Evolutionary conservation across 2,329 filamentous ascomycete species (phyloP).

Genomic region (Aspergillus pseudoterreus): DNA sequence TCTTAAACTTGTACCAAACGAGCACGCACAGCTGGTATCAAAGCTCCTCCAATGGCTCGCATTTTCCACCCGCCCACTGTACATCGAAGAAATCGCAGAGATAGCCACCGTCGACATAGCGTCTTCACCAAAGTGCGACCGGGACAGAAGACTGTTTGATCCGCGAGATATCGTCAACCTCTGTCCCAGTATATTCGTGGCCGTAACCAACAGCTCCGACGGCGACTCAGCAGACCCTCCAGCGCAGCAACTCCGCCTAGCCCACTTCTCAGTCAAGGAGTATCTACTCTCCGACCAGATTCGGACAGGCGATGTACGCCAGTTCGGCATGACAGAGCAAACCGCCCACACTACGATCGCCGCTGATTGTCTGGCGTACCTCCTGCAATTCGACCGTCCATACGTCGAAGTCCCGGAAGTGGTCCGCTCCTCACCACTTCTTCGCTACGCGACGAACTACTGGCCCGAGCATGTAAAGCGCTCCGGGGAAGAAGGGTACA

Average conservation of each 20-base stretch:
- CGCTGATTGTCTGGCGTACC: neutral
- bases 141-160: neutral
- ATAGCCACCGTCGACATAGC: neutral
- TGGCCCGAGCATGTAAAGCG: constrained; percentile 1
- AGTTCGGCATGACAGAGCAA: neutral
- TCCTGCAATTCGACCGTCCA: neutral
- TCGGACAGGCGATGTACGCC: neutral
- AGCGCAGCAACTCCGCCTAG: neutral
- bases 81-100: constrained; percentile 2
- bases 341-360: constrained; percentile 1
- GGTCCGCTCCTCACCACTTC: neutral
- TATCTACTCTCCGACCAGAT: neutral
- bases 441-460: constrained; percentile 4
- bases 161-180: neutral
- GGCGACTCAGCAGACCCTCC: neutral
- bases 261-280: neutral
- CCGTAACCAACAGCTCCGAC: neutral
- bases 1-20: neutral
- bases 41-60: constrained; percentile 3
- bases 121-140: neutral
- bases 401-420: neutral
- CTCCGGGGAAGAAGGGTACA: neutral
- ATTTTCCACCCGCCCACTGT: neutral
- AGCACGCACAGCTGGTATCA: neutral
- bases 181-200: neutral